phyloP scores from a whole-genome alignment of 345 rosid species.

The Populus deltoides region DNA sequence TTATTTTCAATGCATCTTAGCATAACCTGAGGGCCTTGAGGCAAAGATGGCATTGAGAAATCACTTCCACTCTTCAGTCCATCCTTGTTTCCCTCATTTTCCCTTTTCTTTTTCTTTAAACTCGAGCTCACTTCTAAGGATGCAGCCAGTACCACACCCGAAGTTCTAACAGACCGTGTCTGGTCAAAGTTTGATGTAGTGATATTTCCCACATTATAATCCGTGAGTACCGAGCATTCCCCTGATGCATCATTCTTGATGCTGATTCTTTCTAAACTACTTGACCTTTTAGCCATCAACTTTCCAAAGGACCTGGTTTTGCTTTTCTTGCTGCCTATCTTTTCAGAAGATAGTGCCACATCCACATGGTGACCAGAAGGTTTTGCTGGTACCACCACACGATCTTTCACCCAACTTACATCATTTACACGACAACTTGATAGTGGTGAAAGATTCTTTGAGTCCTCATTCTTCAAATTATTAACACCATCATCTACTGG shows the following conservation, averaged over 20 bases:
- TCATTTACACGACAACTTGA: not conserved
- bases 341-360: constrained; percentile 19
- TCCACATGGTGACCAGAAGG: constrained; percentile 4
- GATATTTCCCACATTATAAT: not conserved
- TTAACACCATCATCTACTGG: not conserved
- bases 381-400: constrained; percentile 1
- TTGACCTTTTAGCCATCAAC: constrained; percentile 7
- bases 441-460: not conserved
- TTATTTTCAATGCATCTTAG: not conserved
- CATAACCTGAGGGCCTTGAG: not conserved
- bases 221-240: not conserved
- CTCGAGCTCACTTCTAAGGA: not conserved
- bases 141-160: not conserved
- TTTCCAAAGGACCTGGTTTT: not conserved
- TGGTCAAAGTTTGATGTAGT: not conserved
- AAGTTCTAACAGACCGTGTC: not conserved
- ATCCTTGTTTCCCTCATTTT: not conserved
- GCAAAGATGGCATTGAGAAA: not conserved
- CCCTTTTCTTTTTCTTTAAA: not conserved
- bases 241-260: not conserved
- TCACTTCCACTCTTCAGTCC: not conserved
- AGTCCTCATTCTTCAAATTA: constrained; percentile 5
- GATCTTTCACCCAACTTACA: constrained; percentile 11
- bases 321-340: constrained; percentile 6
- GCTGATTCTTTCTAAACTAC: constrained; percentile 1